Conservation (phyloP, 805 yeast genomes). For the Candida sonorensis region DNA sequence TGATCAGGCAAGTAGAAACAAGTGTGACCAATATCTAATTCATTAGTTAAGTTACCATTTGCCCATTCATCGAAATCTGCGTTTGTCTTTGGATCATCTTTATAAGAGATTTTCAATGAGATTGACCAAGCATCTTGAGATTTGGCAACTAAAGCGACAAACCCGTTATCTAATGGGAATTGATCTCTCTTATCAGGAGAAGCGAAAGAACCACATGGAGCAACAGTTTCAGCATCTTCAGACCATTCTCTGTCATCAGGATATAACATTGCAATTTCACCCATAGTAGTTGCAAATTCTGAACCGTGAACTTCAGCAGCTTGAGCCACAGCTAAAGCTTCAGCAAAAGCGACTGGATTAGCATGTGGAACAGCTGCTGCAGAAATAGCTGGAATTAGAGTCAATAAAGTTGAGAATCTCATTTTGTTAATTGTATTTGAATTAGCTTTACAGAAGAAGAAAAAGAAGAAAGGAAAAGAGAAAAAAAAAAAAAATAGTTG, state of each 20-base stretch:
- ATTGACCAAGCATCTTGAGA: conserved; percentile 33
- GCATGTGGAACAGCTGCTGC: conserved; percentile 19
- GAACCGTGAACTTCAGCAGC: conserved; percentile 26
- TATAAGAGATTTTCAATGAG: conserved; percentile 34
- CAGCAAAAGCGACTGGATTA: conserved; percentile 26
- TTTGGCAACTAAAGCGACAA: conserved; percentile 39
- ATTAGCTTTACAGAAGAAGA: no score
- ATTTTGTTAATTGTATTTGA: no score
- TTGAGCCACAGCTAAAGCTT: conserved; percentile 26
- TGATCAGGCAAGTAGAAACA: conserved; percentile 39
- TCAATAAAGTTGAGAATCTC: conserved; percentile 7
- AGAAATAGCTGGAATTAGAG: conserved; percentile 10
- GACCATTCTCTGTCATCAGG: conserved; percentile 41
- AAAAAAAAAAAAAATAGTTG: no score
- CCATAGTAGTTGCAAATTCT: conserved; percentile 31
- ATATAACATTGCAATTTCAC: conserved; percentile 34
- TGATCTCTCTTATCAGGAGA: conserved; percentile 32
- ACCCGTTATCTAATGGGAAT: conserved; percentile 42
- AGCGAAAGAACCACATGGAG: conserved; percentile 39
- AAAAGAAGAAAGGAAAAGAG: no score
- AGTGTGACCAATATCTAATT: conserved; percentile 38
- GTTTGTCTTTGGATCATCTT: conserved; percentile 31
- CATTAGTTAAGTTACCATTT: conserved; percentile 31
- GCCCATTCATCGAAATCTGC: conserved; percentile 35
- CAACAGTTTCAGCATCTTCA: conserved; percentile 36